These are phyloP conservation scores for Phascolomyces articulosus DNA, from an alignment of 371 early-diverging fungal genomes.

Conservation along the genomic window DNA sequence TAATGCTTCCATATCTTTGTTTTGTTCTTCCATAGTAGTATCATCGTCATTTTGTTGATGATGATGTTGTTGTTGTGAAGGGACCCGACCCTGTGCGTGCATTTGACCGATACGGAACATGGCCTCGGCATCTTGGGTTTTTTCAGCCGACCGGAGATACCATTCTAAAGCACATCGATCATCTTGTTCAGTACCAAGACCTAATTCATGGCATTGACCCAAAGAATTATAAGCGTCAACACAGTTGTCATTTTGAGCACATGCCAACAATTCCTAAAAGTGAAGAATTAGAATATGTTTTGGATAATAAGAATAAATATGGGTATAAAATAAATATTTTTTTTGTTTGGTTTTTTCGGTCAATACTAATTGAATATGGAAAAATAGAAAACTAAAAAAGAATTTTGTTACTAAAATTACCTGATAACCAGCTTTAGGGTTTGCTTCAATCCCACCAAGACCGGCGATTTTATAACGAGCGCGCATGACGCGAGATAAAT, in stretches of 20 bases:
- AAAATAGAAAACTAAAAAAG: background rate
- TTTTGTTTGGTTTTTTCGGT: background rate
- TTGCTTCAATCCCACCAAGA: conserved; percentile 31
- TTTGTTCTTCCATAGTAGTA: conserved; percentile 13
- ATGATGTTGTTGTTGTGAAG: conserved; percentile 5
- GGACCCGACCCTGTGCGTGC: conserved; percentile 30
- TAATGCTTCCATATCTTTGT: conserved; percentile 35
- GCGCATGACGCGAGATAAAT: conserved; percentile 43
- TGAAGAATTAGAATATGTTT: too few species aligned
- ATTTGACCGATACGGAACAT: conserved; percentile 49
- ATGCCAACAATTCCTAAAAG: conserved; percentile 38
- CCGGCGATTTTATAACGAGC: conserved; percentile 47
- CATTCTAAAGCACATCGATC: conserved; percentile 47
- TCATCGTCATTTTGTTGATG: too few species aligned
- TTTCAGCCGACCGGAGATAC: conserved; percentile 41
- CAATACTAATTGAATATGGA: background rate
- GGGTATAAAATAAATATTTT: background rate
- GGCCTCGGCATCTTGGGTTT: conserved; percentile 44
- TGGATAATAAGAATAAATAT: background rate
- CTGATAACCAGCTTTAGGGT: conserved; percentile 41
- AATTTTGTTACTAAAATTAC: conserved; percentile 23
- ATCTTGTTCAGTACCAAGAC: conserved; percentile 47
- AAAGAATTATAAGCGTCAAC: conserved; percentile 41
- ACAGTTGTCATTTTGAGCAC: conserved; percentile 43
- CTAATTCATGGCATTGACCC: conserved; percentile 51